A percentile compares a stretch with the other conserved stretches of the same genome.
phyloP scores from a whole-genome alignment of 129 eudicot species.

The carrot (Daucus carota) region DH1_v3.0 NC_030383.2:7006001-7006500 shows the following conservation, averaged over 20 bases:
- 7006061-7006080: background rate
- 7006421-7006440: constrained; percentile 33
- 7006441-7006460: constrained; percentile 33
- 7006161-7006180: background rate
- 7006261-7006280: constrained; percentile 34
- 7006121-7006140: background rate
- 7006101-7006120: background rate
- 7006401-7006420: constrained; percentile 39
- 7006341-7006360: constrained; percentile 38
- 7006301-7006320: constrained; percentile 40
- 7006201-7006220: background rate
- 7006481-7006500: constrained; percentile 27
- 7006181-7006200: background rate
- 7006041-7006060: background rate
- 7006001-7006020: background rate
- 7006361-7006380: constrained; percentile 36
- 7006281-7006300: constrained; percentile 37
- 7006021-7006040: background rate
- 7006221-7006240: background rate
- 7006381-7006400: constrained; percentile 36
- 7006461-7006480: constrained; percentile 29
- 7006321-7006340: constrained; percentile 24
- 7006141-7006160: constrained; percentile 1
- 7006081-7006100: background rate
- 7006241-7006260: constrained; percentile 28